Evolutionary conservation across 2,329 filamentous ascomycete species (phyloP).

Genomic region (Penicillium sp.): DNA sequence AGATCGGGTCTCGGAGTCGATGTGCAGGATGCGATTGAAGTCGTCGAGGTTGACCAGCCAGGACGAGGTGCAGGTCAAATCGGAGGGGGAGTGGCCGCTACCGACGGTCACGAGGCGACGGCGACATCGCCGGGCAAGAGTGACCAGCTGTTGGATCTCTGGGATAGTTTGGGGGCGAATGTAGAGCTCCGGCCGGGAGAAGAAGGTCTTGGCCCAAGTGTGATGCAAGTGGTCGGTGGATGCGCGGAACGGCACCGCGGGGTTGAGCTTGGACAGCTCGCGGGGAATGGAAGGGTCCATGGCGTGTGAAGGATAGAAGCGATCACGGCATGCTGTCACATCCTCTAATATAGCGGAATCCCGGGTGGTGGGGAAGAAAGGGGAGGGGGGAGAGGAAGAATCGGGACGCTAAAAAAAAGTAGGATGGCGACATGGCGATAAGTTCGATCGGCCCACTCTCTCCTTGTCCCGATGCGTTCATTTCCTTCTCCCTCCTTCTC

Average conservation of each 20-base stretch:
- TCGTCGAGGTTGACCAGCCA: slow-evolving; percentile 95
- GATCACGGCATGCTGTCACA: slow-evolving; percentile 16
- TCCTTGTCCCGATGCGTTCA: neutral
- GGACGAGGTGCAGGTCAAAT: slow-evolving; percentile 85
- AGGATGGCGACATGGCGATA: slow-evolving; percentile 19
- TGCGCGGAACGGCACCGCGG: slow-evolving; percentile 72
- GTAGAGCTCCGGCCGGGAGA: slow-evolving; percentile 84
- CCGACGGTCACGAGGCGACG: slow-evolving; percentile 83
- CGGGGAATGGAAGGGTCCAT: slow-evolving; percentile 50
- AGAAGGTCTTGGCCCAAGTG: slow-evolving; percentile 94
- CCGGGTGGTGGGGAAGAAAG: slow-evolving; percentile 4
- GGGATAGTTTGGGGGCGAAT: slow-evolving; percentile 74
- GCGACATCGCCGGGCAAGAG: slow-evolving; percentile 74
- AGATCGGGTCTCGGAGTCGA: slow-evolving; percentile 63
- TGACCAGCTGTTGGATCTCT: slow-evolving; percentile 81
- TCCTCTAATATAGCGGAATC: slow-evolving; percentile 7
- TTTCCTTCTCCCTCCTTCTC: no score
- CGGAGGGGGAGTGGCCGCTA: slow-evolving; percentile 86
- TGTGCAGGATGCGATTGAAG: slow-evolving; percentile 67
- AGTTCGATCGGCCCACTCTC: slow-evolving; percentile 11
- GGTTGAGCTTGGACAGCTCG: slow-evolving; percentile 59
- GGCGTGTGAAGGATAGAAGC: slow-evolving; percentile 7
- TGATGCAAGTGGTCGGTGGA: slow-evolving; percentile 70
- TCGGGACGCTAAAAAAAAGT: slow-evolving; percentile 10
- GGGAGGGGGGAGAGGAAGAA: slow-evolving; percentile 3